phyloP scores from a whole-genome alignment of 2,329 filamentous ascomycete species.

The Phaeosphaeriaceae sp. region DNA sequence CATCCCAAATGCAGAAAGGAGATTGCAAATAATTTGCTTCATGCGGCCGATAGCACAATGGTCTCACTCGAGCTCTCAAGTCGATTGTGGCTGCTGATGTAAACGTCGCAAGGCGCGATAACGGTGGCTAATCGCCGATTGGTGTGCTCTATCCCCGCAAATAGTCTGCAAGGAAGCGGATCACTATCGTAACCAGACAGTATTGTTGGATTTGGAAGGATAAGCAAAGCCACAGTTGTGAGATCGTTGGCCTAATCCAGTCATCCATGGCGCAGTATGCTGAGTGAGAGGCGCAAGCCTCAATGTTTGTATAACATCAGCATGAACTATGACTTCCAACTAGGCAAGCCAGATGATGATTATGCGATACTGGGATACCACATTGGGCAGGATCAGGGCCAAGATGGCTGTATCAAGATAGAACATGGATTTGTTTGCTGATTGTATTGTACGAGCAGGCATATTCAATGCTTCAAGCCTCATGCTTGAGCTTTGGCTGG shows the following conservation, averaged over 20 bases:
- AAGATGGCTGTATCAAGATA: background rate
- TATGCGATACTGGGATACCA: background rate
- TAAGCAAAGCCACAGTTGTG: conserved; percentile 3
- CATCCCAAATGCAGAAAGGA: background rate
- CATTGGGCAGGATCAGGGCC: background rate
- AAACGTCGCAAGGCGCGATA: background rate
- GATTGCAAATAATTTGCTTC: background rate
- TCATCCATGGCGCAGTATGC: conserved; percentile 2
- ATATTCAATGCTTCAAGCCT: background rate
- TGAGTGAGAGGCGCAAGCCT: conserved; percentile 7
- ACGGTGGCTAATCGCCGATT: background rate
- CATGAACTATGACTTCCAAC: background rate
- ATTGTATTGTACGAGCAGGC: background rate
- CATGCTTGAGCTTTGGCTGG: background rate
- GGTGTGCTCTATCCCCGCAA: background rate
- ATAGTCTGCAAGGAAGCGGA: background rate
- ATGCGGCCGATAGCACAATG: background rate
- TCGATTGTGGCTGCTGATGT: conserved; percentile 1
- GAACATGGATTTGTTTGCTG: background rate
- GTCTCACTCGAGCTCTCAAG: background rate
- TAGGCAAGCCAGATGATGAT: background rate
- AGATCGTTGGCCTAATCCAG: conserved; percentile 1
- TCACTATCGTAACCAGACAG: background rate
- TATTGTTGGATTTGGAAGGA: background rate
- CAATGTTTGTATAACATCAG: conserved; percentile 9